Percentiles rank a stretch among this genome's conserved stretches.
Conservation (phyloP, 2,329 filamentous ascomycete species). For the Microdochium bolleyi region DNA sequence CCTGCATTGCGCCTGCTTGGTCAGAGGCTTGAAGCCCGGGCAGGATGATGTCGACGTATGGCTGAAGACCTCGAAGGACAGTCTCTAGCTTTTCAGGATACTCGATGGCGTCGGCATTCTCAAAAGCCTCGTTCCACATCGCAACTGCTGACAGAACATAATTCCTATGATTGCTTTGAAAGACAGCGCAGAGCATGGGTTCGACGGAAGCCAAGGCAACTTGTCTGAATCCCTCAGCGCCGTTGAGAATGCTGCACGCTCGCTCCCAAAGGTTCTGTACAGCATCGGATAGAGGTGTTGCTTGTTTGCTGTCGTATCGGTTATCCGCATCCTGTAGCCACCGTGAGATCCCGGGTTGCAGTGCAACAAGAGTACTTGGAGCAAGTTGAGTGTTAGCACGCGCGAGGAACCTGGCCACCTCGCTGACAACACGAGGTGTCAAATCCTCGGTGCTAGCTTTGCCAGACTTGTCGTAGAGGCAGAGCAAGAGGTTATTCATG, state of each 20-base stretch:
- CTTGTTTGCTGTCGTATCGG: conserved; percentile 30
- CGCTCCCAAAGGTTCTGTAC: conserved; percentile 42
- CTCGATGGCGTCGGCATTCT: conserved; percentile 45
- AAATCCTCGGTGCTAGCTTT: conserved; percentile 26
- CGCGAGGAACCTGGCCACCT: conserved; percentile 43
- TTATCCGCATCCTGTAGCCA: conserved; percentile 56
- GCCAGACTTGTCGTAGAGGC: conserved; percentile 41
- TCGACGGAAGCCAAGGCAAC: conserved; percentile 46
- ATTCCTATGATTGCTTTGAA: conserved; percentile 46
- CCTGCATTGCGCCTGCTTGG: conserved; percentile 28
- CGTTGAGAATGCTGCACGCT: conserved; percentile 30
- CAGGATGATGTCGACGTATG: conserved; percentile 38
- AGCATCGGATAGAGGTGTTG: conserved; percentile 28
- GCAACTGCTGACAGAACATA: conserved; percentile 42
- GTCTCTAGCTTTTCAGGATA: conserved; percentile 59
- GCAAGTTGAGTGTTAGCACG: conserved; percentile 42
- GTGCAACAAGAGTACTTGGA: conserved; percentile 44
- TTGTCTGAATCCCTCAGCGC: conserved; percentile 25
- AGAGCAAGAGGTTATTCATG: conserved; percentile 41
- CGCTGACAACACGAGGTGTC: conserved; percentile 40
- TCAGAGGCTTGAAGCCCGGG: conserved; percentile 32
- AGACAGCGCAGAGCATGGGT: conserved; percentile 44
- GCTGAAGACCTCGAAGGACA: conserved; percentile 52
- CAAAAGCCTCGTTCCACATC: conserved; percentile 66
- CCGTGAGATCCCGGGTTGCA: conserved; percentile 52